These are phyloP conservation scores for Physcomitrium patens DNA, from an alignment of 225 moss, liverwort and hornwort species.

Conservation along the genomic window DNA sequence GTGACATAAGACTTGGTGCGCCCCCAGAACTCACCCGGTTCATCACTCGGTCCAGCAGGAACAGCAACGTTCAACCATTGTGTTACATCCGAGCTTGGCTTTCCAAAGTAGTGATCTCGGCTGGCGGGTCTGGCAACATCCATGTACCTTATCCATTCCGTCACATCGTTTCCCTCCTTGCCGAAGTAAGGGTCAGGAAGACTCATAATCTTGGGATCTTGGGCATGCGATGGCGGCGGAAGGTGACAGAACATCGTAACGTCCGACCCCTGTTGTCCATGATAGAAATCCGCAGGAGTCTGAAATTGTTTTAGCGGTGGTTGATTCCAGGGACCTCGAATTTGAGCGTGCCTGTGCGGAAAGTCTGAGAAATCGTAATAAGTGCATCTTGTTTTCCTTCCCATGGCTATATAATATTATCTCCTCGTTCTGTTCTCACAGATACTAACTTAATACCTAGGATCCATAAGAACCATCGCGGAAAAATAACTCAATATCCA, in stretches of 20 bases:
- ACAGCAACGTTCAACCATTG: conserved; percentile 37
- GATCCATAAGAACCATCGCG: conserved; percentile 11
- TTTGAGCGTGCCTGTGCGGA: conserved; percentile 47
- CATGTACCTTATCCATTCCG: conserved; percentile 51
- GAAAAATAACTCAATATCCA: not conserved
- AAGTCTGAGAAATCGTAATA: conserved; percentile 50
- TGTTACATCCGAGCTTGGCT: conserved; percentile 52
- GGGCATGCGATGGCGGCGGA: conserved; percentile 53
- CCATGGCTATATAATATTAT: conserved; percentile 34
- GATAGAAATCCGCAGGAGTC: conserved; percentile 45
- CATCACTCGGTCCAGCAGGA: conserved; percentile 42
- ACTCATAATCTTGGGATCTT: conserved; percentile 44
- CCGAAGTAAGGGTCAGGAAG: conserved; percentile 59
- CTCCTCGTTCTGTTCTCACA: not conserved
- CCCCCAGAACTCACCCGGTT: conserved; percentile 50
- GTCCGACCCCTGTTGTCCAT: conserved; percentile 48
- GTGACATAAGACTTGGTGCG: conserved; percentile 61
- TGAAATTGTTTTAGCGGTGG: conserved; percentile 38
- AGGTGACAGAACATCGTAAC: conserved; percentile 54
- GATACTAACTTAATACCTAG: conserved; percentile 19
- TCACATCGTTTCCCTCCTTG: conserved; percentile 58
- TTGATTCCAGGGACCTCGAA: conserved; percentile 55
- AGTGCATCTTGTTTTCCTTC: conserved; percentile 35
- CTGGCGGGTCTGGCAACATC: conserved; percentile 49
- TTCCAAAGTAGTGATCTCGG: conserved; percentile 40